Conservation (phyloP, 495 filamentous ascomycete genomes). For the Talaromyces borbonicus region DNA sequence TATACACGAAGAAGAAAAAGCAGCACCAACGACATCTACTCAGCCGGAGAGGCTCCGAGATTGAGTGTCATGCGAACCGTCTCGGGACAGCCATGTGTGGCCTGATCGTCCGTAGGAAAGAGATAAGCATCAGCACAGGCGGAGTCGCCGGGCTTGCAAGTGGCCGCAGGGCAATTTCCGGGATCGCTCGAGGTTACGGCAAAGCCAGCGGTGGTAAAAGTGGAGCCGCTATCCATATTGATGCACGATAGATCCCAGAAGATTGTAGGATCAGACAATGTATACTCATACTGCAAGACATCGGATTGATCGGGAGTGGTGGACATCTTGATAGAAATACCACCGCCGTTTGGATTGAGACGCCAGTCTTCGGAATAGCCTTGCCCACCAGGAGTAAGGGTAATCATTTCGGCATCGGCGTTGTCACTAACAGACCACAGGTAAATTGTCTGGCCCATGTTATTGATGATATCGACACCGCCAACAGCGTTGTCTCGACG, state of each 20-base stretch:
- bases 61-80: conserved; percentile 28
- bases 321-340: conserved; percentile 39
- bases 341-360: conserved; percentile 33
- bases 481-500: conserved; percentile 20
- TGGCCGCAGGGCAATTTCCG: conserved; percentile 25
- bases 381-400: conserved; percentile 20
- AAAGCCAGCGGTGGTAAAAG: conserved; percentile 35
- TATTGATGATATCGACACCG: conserved; percentile 29
- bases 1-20: no score
- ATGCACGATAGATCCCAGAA: conserved; percentile 40
- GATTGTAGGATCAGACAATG: conserved; percentile 24
- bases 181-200: conserved; percentile 24
- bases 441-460: conserved; percentile 29
- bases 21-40: no score
- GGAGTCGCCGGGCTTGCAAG: conserved; percentile 30
- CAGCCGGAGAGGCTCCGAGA: conserved; percentile 16
- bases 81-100: conserved; percentile 39
- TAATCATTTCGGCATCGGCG: conserved; percentile 25
- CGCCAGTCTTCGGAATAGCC: conserved; percentile 25
- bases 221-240: conserved; percentile 26
- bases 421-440: conserved; percentile 32
- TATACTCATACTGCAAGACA: conserved; percentile 41
- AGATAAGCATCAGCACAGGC: conserved; percentile 34
- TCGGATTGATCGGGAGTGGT: conserved; percentile 21
- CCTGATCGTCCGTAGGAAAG: conserved; percentile 34